Conservation (phyloP, 495 filamentous ascomycete species). For the Acidiella bohemica region DNA sequence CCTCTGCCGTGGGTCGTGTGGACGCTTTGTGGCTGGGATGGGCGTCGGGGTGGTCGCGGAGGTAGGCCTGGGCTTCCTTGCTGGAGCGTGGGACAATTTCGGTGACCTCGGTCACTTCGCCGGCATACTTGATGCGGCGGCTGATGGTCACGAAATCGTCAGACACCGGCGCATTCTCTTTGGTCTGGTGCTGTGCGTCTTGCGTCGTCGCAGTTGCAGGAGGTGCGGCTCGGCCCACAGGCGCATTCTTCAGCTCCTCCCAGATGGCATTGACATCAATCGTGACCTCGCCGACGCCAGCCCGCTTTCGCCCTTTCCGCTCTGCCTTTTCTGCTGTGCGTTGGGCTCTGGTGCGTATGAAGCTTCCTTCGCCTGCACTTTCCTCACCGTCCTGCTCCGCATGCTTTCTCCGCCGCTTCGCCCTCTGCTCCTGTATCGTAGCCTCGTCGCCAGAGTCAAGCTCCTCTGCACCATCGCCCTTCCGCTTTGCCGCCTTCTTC, state of each 20-base stretch:
- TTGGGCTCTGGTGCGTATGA: conserved; percentile 64
- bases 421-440: conserved; percentile 15
- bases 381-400: conserved; percentile 8
- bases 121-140: conserved; percentile 82
- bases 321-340: conserved; percentile 38
- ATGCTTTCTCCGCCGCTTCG: conserved; percentile 11
- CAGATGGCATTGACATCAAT: conserved; percentile 84
- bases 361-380: conserved; percentile 50
- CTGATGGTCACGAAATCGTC: conserved; percentile 64
- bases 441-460: conserved; percentile 23
- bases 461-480: too few relatives aligned
- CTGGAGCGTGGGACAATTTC: conserved; percentile 63
- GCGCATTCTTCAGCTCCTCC: conserved; percentile 50
- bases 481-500: conserved; percentile 8
- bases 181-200: too few relatives aligned
- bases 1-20: too few relatives aligned
- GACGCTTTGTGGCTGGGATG: conserved; percentile 20
- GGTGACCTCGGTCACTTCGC: conserved; percentile 60
- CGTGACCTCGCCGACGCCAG: conserved; percentile 54
- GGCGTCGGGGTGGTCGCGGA: conserved; percentile 30
- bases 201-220: not conserved
- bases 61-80: conserved; percentile 66
- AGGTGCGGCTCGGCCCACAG: conserved; percentile 15
- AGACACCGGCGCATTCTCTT: conserved; percentile 7
- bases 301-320: conserved; percentile 45